These are phyloP conservation scores for Hygrophorus pudorinus DNA, from an alignment of 768 basidiomycete genomes.

Conservation along the genomic window DNA sequence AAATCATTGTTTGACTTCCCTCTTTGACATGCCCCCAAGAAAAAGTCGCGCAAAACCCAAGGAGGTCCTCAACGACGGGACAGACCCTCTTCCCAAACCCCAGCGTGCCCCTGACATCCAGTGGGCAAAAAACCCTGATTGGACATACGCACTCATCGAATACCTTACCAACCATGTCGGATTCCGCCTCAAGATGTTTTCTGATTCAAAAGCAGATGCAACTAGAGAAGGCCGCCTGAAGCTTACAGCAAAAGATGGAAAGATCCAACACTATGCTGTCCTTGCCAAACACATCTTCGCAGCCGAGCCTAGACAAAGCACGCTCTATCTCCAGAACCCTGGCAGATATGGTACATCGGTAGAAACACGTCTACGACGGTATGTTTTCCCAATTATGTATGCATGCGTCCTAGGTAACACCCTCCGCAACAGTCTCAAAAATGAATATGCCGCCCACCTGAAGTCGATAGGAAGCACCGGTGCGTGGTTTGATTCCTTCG, in stretches of 20 bases:
- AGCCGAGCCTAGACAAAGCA: constrained; percentile 7
- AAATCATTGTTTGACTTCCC: not conserved
- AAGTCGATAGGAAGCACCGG: constrained; percentile 11
- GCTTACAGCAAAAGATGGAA: constrained; percentile 13
- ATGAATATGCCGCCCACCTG: constrained; percentile 11
- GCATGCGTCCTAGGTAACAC: too few relatives aligned
- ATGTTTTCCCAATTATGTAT: not conserved
- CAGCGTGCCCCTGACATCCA: too few relatives aligned
- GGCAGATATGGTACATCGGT: constrained; percentile 10
- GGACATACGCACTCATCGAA: constrained; percentile 1
- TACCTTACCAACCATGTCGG: not conserved
- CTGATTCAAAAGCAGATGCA: constrained; percentile 17
- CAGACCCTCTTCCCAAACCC: too few relatives aligned
- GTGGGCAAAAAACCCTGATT: not conserved
- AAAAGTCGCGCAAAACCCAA: not conserved
- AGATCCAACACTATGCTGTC: constrained; percentile 8
- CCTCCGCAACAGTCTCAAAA: constrained; percentile 12
- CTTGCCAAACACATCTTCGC: constrained; percentile 17
- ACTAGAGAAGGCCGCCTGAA: constrained; percentile 15
- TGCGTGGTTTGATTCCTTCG: constrained; percentile 9
- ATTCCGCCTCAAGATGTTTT: constrained; percentile 17
- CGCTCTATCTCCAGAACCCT: constrained; percentile 8
- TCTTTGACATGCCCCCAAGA: not conserved
- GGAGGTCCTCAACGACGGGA: too few relatives aligned
- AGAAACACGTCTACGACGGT: constrained; percentile 11